These are phyloP conservation scores for Fagus crenata DNA, from an alignment of 306 rosid species.

Conservation along the genomic window DNA sequence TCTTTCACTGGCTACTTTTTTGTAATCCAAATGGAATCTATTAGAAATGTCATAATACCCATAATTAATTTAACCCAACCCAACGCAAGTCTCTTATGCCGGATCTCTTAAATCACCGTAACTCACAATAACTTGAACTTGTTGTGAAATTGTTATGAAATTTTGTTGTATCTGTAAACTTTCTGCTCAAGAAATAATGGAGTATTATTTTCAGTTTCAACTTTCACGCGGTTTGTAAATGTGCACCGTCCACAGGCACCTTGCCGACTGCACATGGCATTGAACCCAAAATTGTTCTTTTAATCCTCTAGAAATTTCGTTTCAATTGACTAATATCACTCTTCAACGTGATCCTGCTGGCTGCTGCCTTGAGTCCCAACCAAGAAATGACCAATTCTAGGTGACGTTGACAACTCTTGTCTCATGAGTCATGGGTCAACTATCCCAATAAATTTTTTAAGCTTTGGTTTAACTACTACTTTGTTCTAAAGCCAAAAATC, in stretches of 20 bases:
- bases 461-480: conserved; percentile 4
- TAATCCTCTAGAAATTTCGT: background rate
- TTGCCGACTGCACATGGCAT: background rate
- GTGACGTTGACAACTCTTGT: conserved; percentile 2
- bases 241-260: too few species aligned
- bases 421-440: background rate
- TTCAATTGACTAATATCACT: background rate
- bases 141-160: too few species aligned
- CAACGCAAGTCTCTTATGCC: too few species aligned
- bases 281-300: background rate
- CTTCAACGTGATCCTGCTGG: background rate
- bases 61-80: too few species aligned
- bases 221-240: conserved; percentile 3
- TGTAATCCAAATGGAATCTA: too few species aligned
- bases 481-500: conserved; percentile 5
- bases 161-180: too few species aligned
- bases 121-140: too few species aligned
- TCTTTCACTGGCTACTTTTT: too few species aligned
- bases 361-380: background rate
- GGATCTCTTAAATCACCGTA: too few species aligned
- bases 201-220: background rate
- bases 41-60: too few species aligned
- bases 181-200: too few species aligned
- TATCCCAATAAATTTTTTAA: background rate
- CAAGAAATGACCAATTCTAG: background rate